These are phyloP conservation scores for Bolboschoenoplectus hybrid DNA, from an alignment of 202 grass and related monocot species.

Conservation along the genomic window DNA sequence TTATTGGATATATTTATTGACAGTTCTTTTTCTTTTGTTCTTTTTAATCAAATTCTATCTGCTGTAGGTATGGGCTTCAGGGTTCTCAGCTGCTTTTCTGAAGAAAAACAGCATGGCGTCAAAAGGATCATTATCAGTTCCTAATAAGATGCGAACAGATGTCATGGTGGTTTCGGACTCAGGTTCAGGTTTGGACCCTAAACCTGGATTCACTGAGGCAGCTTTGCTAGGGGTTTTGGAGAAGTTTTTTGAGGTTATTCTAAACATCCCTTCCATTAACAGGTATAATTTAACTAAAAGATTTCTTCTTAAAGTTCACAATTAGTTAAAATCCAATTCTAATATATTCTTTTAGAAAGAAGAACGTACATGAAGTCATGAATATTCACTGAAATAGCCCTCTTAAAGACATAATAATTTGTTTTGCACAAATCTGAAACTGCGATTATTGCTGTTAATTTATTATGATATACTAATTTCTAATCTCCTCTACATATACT, in stretches of 20 bases:
- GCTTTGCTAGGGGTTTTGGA: conserved; percentile 71
- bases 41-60: not conserved
- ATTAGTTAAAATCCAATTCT: not conserved
- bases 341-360: conserved; percentile 22
- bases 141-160: conserved; percentile 42
- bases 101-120: conserved; percentile 77
- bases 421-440: conserved; percentile 3
- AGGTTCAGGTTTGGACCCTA: conserved; percentile 49
- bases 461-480: not conserved
- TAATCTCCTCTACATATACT: not conserved
- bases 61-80: conserved; percentile 86
- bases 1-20: conserved; percentile 16
- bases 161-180: conserved; percentile 53
- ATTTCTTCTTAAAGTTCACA: not conserved
- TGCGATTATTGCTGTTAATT: not conserved
- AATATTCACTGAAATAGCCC: not conserved
- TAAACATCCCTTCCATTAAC: conserved; percentile 71
- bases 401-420: conserved; percentile 19
- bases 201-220: conserved; percentile 56
- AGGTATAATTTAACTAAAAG: conserved; percentile 44
- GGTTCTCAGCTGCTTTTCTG: conserved; percentile 90
- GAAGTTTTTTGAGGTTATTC: conserved; percentile 69
- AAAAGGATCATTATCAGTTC: conserved; percentile 43
- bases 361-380: not conserved
- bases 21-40: not conserved